Conservation (phyloP, 495 filamentous ascomycete genomes). For the Baudoinia panamericana region DNA sequence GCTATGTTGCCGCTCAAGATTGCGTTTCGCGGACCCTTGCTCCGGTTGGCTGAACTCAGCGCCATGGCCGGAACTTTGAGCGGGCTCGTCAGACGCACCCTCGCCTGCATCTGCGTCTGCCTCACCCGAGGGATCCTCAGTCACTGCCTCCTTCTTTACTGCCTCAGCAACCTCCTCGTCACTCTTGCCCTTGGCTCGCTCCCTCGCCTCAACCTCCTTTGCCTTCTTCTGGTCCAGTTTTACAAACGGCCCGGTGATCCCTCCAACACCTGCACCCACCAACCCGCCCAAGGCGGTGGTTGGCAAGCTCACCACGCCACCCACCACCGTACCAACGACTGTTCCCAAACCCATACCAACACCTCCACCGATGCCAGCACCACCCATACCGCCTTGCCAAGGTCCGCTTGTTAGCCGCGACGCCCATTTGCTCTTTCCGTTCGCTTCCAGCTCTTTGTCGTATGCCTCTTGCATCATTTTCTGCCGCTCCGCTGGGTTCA, state of each 20-base stretch:
- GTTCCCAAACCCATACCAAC: constrained; percentile 18
- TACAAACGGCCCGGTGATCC: constrained; percentile 16
- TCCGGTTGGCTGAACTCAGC: background rate
- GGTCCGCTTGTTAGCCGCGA: constrained; percentile 10
- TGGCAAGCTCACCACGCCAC: constrained; percentile 13
- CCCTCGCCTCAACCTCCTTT: constrained; percentile 1
- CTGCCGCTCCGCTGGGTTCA: constrained; percentile 14
- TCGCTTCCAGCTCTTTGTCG: constrained; percentile 16
- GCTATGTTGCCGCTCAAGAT: background rate
- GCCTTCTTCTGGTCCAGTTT: constrained; percentile 16
- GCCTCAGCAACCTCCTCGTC: constrained; percentile 12
- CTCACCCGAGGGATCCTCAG: background rate
- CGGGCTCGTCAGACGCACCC: too few relatives aligned
- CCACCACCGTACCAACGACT: constrained; percentile 16
- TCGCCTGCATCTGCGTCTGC: background rate
- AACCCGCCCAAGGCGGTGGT: constrained; percentile 16
- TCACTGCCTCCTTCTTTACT: constrained; percentile 8
- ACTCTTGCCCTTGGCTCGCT: constrained; percentile 10
- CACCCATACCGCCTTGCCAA: constrained; percentile 20
- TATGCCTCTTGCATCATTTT: constrained; percentile 17
- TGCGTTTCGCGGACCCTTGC: constrained; percentile 1
- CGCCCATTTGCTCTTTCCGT: constrained; percentile 16
- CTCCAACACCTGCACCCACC: constrained; percentile 17
- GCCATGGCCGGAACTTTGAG: too few relatives aligned
- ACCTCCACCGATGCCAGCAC: constrained; percentile 17